Percentiles rank a stretch among this genome's conserved stretches.
Evolutionary conservation across 768 basidiomycete species (phyloP).

Genomic region (Mycena amicta): DNA sequence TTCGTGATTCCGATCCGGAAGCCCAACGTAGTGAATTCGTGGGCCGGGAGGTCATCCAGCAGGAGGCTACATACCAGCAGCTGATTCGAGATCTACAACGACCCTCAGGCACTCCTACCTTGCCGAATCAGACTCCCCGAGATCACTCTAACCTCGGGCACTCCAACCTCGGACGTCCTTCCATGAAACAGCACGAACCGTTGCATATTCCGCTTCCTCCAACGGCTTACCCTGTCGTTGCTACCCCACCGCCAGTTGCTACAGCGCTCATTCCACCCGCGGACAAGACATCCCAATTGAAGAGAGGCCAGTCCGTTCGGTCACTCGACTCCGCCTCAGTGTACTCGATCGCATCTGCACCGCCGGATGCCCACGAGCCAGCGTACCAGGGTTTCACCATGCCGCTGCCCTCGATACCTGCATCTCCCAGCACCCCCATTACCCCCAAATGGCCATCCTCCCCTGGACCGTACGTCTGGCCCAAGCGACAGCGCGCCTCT

Average conservation of each 20-base stretch:
- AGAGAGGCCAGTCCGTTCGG: slow-evolving; percentile 15
- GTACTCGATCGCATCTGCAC: slow-evolving; percentile 40
- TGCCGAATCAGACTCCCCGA: slow-evolving; percentile 17
- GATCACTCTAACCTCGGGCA: neutral
- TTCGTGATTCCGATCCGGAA: slow-evolving; percentile 12
- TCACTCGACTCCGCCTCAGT: slow-evolving; percentile 35
- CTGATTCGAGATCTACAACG: slow-evolving; percentile 17
- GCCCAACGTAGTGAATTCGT: slow-evolving; percentile 14
- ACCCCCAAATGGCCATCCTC: slow-evolving; percentile 20
- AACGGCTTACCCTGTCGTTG: slow-evolving; percentile 5
- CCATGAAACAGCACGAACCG: slow-evolving; percentile 8
- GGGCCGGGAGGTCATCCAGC: slow-evolving; percentile 16
- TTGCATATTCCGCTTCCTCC: neutral
- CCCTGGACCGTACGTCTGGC: slow-evolving; percentile 20
- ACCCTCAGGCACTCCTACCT: slow-evolving; percentile 7
- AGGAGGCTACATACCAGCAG: slow-evolving; percentile 19
- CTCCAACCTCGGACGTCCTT: neutral
- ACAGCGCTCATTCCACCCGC: neutral
- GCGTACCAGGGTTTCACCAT: slow-evolving; percentile 27
- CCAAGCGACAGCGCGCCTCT: slow-evolving; percentile 15
- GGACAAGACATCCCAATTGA: neutral
- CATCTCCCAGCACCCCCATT: slow-evolving; percentile 21
- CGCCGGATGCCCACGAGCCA: slow-evolving; percentile 26
- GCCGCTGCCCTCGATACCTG: slow-evolving; percentile 25
- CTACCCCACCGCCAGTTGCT: slow-evolving; percentile 3